A percentile compares a stretch with the other conserved stretches of the same genome.
Conservation (phyloP, 179 eudicot genomes). For the Dionaea muscipula region DNA sequence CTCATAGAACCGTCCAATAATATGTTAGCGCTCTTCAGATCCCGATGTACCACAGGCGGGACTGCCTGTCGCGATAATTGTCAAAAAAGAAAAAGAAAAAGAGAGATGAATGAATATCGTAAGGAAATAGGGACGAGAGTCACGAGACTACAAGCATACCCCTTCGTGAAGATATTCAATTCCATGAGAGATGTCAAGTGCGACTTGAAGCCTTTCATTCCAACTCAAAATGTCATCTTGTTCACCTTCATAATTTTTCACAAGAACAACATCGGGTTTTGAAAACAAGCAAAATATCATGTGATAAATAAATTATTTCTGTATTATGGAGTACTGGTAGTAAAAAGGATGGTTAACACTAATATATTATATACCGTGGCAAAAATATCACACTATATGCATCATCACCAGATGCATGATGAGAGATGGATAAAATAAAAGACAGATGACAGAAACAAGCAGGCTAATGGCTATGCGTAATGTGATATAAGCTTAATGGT, state of each 20-base stretch:
- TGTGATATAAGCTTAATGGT: too few species aligned
- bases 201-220: constrained; percentile 85
- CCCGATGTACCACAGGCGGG: constrained; percentile 89
- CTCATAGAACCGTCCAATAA: constrained; percentile 67
- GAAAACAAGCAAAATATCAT: not conserved
- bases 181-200: constrained; percentile 90
- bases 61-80: constrained; percentile 65
- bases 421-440: too few species aligned
- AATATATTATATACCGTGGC: too few species aligned
- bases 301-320: too few species aligned
- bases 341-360: too few species aligned
- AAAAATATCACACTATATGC: too few species aligned
- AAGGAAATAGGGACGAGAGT: not conserved
- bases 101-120: not conserved
- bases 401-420: too few species aligned
- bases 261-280: not conserved
- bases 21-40: constrained; percentile 88
- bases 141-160: constrained; percentile 49
- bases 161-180: constrained; percentile 97
- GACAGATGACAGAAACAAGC: too few species aligned
- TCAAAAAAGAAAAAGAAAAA: constrained; percentile 8
- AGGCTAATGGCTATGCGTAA: too few species aligned
- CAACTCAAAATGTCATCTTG: constrained; percentile 51
- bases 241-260: constrained; percentile 21
- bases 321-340: not conserved